Base-by-base conservation (phyloP, 768 basidiomycete species). In the Tylopilus vinaceipallidus region DNA sequence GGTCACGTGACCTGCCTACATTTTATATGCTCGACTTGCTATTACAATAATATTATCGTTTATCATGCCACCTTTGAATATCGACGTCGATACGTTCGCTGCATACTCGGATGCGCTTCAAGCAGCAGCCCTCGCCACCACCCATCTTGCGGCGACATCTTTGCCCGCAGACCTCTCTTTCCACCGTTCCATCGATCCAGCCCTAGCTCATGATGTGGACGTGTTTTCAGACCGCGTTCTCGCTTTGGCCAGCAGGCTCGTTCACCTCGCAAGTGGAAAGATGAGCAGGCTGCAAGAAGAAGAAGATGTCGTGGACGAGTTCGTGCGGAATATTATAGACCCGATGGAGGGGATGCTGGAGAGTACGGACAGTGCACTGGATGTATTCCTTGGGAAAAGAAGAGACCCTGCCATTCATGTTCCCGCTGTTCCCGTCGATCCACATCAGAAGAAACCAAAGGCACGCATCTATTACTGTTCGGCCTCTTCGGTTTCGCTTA, bases 291-390 rank as follows among this genome's bases (percentile, higher is more conserved):
- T 88, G 44, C 74, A 77, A 47, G 79, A 73, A 47, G 79, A 88
- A 61, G 92, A 97, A 58, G 88, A 94, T 69, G 78, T 95, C 3
- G 69, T 90, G 27, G 95, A 97, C 64, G 82, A 81, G 55, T 95
- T 93, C 65, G 80, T 88, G 56, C 74, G 81, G 16, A 67, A 81
- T 19, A 77, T 95, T 2, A 86, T 91, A n/a, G 91, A 93, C 61
- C 73, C 82, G 0, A 80, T 95, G 76, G 95, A 99, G 64, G 77
- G 79, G 40, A 66, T 98, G 45, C 68, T 97, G 50, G 97, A 98
- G 69, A 77, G 82, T 45, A 88, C 91, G 4, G 94, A 98, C 63
- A 85, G 82, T 9, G 83, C 82, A 55, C 68, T 99, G 32, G 95
- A 98, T 60, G 81, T 88, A 55, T 80, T 79, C 55, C 73, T 82